Conservation (phyloP, 192 early-diverging fungal species). For the Podila epigama region DNA sequence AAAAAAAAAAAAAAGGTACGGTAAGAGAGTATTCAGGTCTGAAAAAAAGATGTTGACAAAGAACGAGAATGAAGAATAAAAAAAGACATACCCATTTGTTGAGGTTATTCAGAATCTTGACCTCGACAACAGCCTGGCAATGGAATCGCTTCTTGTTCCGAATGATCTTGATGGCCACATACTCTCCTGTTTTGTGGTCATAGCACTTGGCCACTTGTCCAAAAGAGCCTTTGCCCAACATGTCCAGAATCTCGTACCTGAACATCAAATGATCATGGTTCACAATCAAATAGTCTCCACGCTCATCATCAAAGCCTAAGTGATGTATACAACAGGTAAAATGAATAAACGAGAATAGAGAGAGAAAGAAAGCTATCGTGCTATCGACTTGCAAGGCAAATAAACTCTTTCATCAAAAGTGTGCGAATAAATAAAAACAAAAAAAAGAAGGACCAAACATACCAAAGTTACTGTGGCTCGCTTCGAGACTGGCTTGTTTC, state of each 20-base stretch:
- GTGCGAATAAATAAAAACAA: neutral
- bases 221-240: conserved; percentile 90
- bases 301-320: conserved; percentile 82
- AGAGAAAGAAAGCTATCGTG: neutral
- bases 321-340: neutral
- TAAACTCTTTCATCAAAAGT: too few relatives aligned
- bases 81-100: conserved; percentile 70
- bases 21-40: neutral
- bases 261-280: conserved; percentile 91
- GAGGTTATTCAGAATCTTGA: conserved; percentile 90
- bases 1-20: conserved; percentile 1
- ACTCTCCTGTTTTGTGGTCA: conserved; percentile 89
- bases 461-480: conserved; percentile 66
- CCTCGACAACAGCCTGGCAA: conserved; percentile 92
- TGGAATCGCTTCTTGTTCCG: conserved; percentile 97
- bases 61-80: neutral
- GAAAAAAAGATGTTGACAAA: neutral
- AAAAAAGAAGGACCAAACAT: neutral
- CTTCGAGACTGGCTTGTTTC: conserved; percentile 64
- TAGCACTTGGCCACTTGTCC: conserved; percentile 94
- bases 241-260: conserved; percentile 91
- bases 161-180: conserved; percentile 94
- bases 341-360: neutral
- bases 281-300: conserved; percentile 91
- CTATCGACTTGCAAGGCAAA: too few relatives aligned